These are phyloP conservation scores for Apophysomyces trapeziformis DNA, from an alignment of 371 early-diverging fungal genomes.

Conservation along the genomic window DNA sequence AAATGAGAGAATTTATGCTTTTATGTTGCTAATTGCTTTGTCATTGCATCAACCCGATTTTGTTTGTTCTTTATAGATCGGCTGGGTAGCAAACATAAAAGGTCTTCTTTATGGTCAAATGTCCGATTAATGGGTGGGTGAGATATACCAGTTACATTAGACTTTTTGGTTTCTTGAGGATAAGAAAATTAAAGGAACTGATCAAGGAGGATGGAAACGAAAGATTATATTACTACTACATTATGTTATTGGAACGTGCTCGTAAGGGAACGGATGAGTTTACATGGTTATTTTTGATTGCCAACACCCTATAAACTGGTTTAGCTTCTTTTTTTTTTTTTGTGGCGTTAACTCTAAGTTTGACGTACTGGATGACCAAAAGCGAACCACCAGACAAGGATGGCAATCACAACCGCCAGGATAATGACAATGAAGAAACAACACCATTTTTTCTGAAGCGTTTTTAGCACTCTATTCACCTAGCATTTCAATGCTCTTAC, in stretches of 20 bases:
- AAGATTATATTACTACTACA: constrained; percentile 8
- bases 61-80: too few relatives aligned
- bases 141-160: neutral
- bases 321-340: neutral
- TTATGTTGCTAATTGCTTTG: too few relatives aligned
- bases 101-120: too few relatives aligned
- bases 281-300: neutral
- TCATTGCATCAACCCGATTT: too few relatives aligned
- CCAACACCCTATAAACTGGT: constrained; percentile 1
- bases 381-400: constrained; percentile 53
- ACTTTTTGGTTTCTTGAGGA: neutral
- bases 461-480: neutral
- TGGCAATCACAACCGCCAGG: constrained; percentile 45
- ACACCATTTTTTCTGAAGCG: constrained; percentile 62
- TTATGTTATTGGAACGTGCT: neutral
- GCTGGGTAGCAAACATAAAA: too few relatives aligned
- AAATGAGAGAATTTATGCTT: too few relatives aligned
- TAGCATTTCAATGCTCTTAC: constrained; percentile 34
- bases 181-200: neutral
- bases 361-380: constrained; percentile 29
- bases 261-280: neutral
- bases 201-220: neutral
- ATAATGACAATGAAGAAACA: constrained; percentile 56
- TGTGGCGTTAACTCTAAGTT: neutral
- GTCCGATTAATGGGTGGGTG: too few relatives aligned